Percentiles rank a stretch among this genome's conserved stretches.
Evolutionary conservation across 192 early-diverging fungal species (phyloP).

Genomic region (Entomortierella lignicola): DNA sequence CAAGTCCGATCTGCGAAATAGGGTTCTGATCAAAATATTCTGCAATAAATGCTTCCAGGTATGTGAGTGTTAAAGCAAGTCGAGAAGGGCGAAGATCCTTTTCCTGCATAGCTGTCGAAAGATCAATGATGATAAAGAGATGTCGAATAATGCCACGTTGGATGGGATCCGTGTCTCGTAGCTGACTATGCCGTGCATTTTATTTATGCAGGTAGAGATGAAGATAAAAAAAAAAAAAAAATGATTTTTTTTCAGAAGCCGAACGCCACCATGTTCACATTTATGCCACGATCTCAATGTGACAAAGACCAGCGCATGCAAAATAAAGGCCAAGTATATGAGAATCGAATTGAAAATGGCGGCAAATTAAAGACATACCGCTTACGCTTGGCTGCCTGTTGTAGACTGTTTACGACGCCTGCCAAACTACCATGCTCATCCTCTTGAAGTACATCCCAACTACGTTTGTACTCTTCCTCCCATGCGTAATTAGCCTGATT

Average conservation of each 20-base stretch:
- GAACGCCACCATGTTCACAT: constrained; percentile 27
- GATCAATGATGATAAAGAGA: constrained; percentile 83
- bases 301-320: too few species aligned
- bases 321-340: too few species aligned
- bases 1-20: constrained; percentile 86
- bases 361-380: constrained; percentile 45
- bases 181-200: constrained; percentile 8
- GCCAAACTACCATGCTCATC: constrained; percentile 86
- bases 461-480: constrained; percentile 97
- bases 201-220: too few species aligned
- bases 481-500: constrained; percentile 83
- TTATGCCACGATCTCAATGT: too few species aligned
- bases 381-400: constrained; percentile 76
- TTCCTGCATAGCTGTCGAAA: constrained; percentile 86
- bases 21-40: constrained; percentile 98
- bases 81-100: constrained; percentile 87
- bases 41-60: constrained; percentile 77
- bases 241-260: background rate
- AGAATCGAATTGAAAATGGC: too few species aligned
- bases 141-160: constrained; percentile 90
- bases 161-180: constrained; percentile 76
- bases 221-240: too few species aligned
- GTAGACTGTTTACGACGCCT: constrained; percentile 77
- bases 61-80: constrained; percentile 75
- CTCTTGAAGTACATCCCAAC: constrained; percentile 94